Conservation (phyloP, 441 rosid species). For the Gossypium gossypioides region DNA sequence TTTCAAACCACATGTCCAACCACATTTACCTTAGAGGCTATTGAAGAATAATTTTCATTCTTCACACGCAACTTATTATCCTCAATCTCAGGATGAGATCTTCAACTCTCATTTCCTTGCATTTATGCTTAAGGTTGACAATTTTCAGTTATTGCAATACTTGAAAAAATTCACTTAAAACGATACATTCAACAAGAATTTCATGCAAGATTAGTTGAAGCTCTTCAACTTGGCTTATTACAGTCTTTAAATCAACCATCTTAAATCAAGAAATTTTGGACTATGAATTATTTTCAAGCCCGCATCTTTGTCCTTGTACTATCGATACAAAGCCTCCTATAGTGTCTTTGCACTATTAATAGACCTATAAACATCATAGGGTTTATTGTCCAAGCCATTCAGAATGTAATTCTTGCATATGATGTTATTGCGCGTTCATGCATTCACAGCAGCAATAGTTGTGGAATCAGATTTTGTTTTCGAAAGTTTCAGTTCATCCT, state of each 20-base stretch:
- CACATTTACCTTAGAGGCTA: neutral
- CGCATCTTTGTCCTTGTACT: neutral
- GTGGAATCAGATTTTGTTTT: too few species aligned
- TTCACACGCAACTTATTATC: neutral
- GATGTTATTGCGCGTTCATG: too few species aligned
- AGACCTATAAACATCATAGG: too few species aligned
- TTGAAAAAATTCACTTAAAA: neutral
- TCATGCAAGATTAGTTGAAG: neutral
- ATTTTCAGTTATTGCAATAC: neutral
- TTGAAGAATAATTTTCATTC: neutral
- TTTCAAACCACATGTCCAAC: neutral
- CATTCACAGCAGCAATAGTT: too few species aligned
- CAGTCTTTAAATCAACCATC: neutral
- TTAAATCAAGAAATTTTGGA: neutral
- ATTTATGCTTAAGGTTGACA: neutral
- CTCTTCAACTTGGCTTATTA: neutral
- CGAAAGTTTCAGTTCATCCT: too few species aligned
- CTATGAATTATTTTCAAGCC: neutral
- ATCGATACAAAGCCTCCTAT: too few species aligned
- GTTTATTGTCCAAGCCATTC: too few species aligned
- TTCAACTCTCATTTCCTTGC: neutral
- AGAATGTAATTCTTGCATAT: too few species aligned
- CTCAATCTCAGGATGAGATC: neutral
- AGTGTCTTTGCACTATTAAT: too few species aligned
- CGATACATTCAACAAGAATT: neutral